A percentile compares a stretch with the other conserved stretches of the same genome.
phyloP scores from a whole-genome alignment of 257 asterid genomes.

The Solanum megistacrolobum region DNA sequence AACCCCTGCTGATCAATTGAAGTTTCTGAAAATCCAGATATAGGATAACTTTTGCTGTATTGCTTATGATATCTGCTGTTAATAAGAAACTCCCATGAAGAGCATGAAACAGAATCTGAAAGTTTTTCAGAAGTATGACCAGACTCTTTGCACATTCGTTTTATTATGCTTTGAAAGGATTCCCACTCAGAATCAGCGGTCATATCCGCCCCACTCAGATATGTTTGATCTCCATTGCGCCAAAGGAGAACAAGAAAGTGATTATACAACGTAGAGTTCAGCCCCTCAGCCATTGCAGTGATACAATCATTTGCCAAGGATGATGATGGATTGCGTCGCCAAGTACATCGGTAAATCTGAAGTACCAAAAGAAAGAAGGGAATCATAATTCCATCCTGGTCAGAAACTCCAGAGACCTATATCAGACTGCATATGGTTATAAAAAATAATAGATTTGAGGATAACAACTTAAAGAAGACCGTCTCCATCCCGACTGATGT shows the following conservation, averaged over 20 bases:
- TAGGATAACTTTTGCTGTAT: slow-evolving; percentile 31
- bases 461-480: not conserved
- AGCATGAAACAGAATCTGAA: slow-evolving; percentile 32
- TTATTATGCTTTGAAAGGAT: slow-evolving; percentile 51
- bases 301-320: slow-evolving; percentile 78
- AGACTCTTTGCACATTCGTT: slow-evolving; percentile 33
- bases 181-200: slow-evolving; percentile 78
- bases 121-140: slow-evolving; percentile 14
- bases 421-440: not conserved
- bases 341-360: slow-evolving; percentile 72
- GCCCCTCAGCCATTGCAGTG: slow-evolving; percentile 78
- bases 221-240: slow-evolving; percentile 49
- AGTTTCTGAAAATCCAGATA: slow-evolving; percentile 33
- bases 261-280: slow-evolving; percentile 48
- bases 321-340: slow-evolving; percentile 75
- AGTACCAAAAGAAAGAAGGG: not conserved
- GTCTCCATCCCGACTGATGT: not conserved
- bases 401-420: not conserved
- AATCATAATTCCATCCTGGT: not conserved
- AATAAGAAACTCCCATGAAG: slow-evolving; percentile 90
- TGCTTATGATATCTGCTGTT: slow-evolving; percentile 62
- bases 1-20: slow-evolving; percentile 26
- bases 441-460: not conserved
- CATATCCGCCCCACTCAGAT: slow-evolving; percentile 34
- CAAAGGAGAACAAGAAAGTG: slow-evolving; percentile 69